Base-by-base conservation (phyloP, 257 asterid species). In the Nicotiana undulata region DNA sequence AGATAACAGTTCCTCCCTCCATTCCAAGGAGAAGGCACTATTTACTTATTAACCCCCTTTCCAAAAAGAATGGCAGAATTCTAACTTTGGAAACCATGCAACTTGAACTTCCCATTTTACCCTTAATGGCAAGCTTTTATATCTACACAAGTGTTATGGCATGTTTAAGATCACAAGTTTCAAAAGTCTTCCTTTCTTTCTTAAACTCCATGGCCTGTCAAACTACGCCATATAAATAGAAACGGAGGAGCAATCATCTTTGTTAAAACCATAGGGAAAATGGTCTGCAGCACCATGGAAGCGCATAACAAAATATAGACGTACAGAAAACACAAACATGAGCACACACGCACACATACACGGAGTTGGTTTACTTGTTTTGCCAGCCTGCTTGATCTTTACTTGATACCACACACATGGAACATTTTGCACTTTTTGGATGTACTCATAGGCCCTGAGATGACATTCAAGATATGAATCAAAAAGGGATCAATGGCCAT, bases 381-480 rank as follows among this genome's bases (percentile, higher is more conserved):
- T 93, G 82, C 97, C 95, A 80, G 89, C 88, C 85, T 89, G 97
- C 78, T 81, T 89, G 88, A 92, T 86, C 87, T 93, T 93, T 85
- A 93, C 75, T 85, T 92, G 93, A 86, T 95, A 94, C 88, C 91
- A 67, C 79, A 93, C 96, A 81, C 88, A 88, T 32, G 97, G 97
- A 72, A 90, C 79, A 81, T 88, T 87, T 52, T 83, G 76, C 22
- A 83, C 86, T 85, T 92, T 92, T 86, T 93, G 95, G 77, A 95
- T 84, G 87, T 93, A 95, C 28, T 92, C 98, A 86, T 87, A 91
- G 83, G 98, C 98, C 97, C 99, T 95, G 90, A 52, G 80, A 87
- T 52, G 87, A 58, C 81, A 84, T 75, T 79, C 85, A 82, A 87
- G 81, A 75, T 63, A 76, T 77, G 51, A 79, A 83, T 83, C 83